phyloP scores from a whole-genome alignment of 352 stramenopile species.

The Phytophthora fragariae region DNA sequence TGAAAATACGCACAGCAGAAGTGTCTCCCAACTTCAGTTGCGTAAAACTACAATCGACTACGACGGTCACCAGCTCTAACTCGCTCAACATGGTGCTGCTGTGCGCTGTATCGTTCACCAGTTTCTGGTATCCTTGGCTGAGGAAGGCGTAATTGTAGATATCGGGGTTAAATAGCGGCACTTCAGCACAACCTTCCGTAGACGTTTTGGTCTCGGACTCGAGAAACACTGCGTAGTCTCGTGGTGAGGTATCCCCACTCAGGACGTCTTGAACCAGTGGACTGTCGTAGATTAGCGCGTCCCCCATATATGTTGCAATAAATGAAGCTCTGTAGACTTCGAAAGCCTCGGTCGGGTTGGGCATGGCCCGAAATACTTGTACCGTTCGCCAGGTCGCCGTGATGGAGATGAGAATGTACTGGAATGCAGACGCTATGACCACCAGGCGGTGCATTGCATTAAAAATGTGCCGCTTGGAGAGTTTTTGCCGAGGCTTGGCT shows the following conservation, averaged over 20 bases:
- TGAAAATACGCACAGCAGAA: not conserved
- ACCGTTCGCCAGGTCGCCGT: not conserved
- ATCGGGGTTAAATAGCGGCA: not conserved
- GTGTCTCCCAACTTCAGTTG: not conserved
- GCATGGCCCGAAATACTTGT: not conserved
- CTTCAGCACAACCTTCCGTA: not conserved
- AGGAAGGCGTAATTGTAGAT: not conserved
- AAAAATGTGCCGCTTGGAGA: not conserved
- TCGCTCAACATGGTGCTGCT: not conserved
- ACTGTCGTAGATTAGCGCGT: not conserved
- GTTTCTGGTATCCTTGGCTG: not conserved
- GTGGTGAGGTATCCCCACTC: not conserved
- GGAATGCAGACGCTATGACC: not conserved
- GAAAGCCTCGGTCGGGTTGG: not conserved
- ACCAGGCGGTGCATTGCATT: not conserved
- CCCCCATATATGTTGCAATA: not conserved
- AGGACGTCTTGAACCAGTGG: not conserved
- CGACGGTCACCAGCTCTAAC: not conserved
- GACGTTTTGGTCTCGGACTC: not conserved
- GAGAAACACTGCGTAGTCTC: not conserved
- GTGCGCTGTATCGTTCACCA: not conserved
- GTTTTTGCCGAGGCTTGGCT: not conserved
- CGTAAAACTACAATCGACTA: not conserved
- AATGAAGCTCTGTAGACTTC: not conserved
- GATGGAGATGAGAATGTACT: slow-evolving; percentile 1